Evolutionary conservation across 177 flowering plant genomes (phyloP), one percentile per base, ranked within the genome.

Genomic region (Vitis hybrid): DNA sequence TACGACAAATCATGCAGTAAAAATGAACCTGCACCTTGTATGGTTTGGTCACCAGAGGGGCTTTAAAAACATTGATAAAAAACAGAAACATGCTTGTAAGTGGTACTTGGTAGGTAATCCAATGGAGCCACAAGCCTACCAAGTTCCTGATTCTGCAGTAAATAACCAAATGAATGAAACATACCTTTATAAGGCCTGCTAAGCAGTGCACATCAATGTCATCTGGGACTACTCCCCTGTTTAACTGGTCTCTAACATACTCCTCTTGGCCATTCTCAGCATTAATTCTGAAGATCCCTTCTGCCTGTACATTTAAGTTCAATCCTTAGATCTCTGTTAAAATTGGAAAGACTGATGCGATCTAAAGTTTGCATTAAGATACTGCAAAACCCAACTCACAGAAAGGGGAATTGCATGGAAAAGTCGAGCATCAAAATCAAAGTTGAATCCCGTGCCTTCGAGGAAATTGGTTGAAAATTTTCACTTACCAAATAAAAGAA

Each of bases 171-270:
- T 49, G 34, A 70, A n/a, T 67, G 63, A 56, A 52, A 3, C 20
- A 2, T 74, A 91, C 98, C 92, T 93, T 93, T 64, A 91, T 88
- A 20, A 93, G 92, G 81, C 97, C 93, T 2, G 98, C 94, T 76
- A 93, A 78, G 79, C 94, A 88, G 72, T 93, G 98, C 29, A 89
- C 88, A 75, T 93, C 98, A 29, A 91, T 76, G 29, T 80, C 81
- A 56, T 86, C 88, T 7, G 97, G 98, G 29, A 93, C 77, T 54
- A 87, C 72, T 59, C 98, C 98, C 45, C 81, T 76, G 68, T 91
- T 93, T 64, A 93, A 73, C 59, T 93, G 88, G 61, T 91, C 98
- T 73, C 98, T 82, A 10, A 89, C 90, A 73, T 75, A 81, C 80
- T 90, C 94, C 74, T 90, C 98, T 75, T 89, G 94, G 70, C 87